Base-by-base conservation (phyloP, 2,329 filamentous ascomycete genomes). In the Fusarium sp. region DNA sequence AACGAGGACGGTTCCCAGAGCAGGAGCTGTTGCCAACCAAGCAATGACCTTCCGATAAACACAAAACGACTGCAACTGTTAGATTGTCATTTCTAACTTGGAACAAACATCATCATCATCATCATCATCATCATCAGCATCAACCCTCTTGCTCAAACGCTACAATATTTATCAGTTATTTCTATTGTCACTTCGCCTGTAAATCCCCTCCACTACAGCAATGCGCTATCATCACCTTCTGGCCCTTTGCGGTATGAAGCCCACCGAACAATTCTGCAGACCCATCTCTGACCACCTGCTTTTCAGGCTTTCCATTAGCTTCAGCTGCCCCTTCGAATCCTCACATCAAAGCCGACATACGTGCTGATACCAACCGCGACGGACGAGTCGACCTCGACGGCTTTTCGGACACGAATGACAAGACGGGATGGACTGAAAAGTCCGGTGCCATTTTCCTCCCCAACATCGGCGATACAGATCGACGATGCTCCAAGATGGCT, bases 321-420 rank as follows among this genome's bases (percentile, higher is more conserved):
- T 35, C 6, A 2, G 54, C 54, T 3, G 9, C 21, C 5, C 32
- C 43, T 2, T 12, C 11, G 2, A 3, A 12, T 21, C 40, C 13
- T 9, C 6, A 2, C 9, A 11, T 58, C 18, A 58, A 47, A 19
- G 42, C 54, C 12, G 40, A 60, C 42, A 79, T 79, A 10, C 67
- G 64, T 21, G 81, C 81, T 11, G 82, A 83, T 54, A 81, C 74
- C 42, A 82, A 83, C 57, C 78, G 81, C 11, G 81, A 83, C 46
- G 80, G 81, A 10, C 35, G 57, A 3, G 73, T 82, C 49, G 78
- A 81, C 37, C 44, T 60, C 10, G 5, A 16, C 4, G 59, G 67
- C 19, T 4, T 16, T 9, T 63, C 70, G 1, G 79, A 82, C 52
- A n/a, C 68, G 0, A 6, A 9, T 0, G 62, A 60, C 15, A 83